Evolutionary conservation across 2,329 filamentous ascomycete species (phyloP), one percentile per base, ranked within the genome.

Genomic region (Paecilomyces sp.): DNA sequence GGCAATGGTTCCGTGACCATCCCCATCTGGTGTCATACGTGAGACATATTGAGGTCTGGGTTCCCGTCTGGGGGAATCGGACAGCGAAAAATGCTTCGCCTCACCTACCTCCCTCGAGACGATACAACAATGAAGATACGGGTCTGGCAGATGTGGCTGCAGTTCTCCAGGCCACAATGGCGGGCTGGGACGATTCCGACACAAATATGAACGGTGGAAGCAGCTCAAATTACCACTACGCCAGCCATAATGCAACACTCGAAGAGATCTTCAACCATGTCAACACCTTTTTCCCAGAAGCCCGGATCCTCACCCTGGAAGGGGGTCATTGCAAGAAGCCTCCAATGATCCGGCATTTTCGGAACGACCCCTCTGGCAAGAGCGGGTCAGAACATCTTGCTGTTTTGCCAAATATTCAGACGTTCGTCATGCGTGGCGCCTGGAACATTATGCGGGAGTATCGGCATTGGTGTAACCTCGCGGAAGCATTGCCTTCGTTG

Each of bases 311-410:
- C 68, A 91, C 88, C 0, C 77, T 91, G 15, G 88, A 91, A 71
- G 89, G 88, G n/a, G 88, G 89, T 3, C 87, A 91, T 70, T 84
- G 88, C 63, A 89, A 88, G 70, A 90, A 90, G 71, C 86, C 88
- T 2, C 88, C 88, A 5, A 85, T 86, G 72, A 86, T 91, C 55
- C 74, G 74, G 54, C 81, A 86, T 61, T 87, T 86, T 68, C 71
- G 79, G 36, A 66, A 71, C 24, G 70, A 73, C 34, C 66, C 68
- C 12, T 67, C 66, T 33, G 69, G 68, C 3, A 61, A 66, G 53
- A 63, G 67, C 0, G 66, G 68, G 33, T 64, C 69, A 24, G 69
- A 75, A 64, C 66, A 70, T 30, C 71, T 85, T 7, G 78, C 81
- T 8, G 65, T 73, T 22, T 76, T 89, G 2, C 71, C 77, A 2